Evolutionary conservation across 2,329 filamentous ascomycete genomes (phyloP), one percentile per base, ranked within the genome.

Genomic region (Ceratocystis colombiana): DNA sequence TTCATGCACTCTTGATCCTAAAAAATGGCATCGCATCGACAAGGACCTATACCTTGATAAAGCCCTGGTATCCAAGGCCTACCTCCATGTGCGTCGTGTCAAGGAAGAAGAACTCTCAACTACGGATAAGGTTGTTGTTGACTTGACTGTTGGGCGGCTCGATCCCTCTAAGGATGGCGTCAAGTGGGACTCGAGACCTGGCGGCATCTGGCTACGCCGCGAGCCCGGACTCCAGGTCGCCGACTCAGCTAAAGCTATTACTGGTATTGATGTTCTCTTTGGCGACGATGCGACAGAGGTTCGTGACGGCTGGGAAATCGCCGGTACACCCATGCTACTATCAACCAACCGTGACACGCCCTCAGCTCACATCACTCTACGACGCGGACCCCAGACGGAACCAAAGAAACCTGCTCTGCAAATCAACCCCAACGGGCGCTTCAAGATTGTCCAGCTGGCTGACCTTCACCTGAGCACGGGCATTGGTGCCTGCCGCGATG

Each of bases 391-490:
- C 7, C 64, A 68, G 22, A 28, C 57, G 10, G 41, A 64, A 12
- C 48, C 59, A 17, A 82, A 85, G 72, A 91, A 87, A 74, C 88
- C 89, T 0, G 79, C 84, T 48, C 89, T 88, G 10, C 84, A 89
- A 67, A 90, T 99, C 69, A 83, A 84, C 55, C 90, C 95, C 69
- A 90, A 94, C 73, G 94, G 93, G 37, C 90, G 88, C 71, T 97
- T 97, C 79, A 97, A 97, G 79, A 96, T 99, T 70, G 85, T 99
- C 82, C 94, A 99, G 76, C 80, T 96, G 66, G 88, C 91, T n/a
- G 94, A 99, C 77, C 78, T 97, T 68, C 94, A 99, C 75, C 78
- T 99, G 66, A 93, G 90, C 72, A 99, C 94, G 1, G 94, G 93
- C 8, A 81, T 92, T 4, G 94, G 94, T 8, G 77, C 77, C 57